Conservation (phyloP, 352 stramenopile genomes). For the Pythium rishiriense region DNA sequence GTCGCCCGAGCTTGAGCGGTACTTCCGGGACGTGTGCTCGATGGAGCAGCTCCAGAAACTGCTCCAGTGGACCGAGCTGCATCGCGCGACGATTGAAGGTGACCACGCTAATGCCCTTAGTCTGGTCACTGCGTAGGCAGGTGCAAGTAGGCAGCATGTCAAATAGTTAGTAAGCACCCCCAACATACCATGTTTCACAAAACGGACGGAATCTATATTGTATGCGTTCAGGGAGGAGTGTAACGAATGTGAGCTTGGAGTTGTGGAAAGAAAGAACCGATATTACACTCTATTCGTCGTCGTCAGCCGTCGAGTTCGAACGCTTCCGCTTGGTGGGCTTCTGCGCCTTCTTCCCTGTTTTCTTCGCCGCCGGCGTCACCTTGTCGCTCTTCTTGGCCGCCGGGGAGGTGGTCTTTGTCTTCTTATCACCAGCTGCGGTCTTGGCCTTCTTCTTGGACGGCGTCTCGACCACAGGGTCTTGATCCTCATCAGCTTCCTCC, state of each 20-base stretch:
- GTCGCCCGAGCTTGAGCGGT: conserved; percentile 63
- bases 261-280: not conserved
- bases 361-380: conserved; percentile 5
- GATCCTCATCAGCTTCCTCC: conserved; percentile 15
- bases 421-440: conserved; percentile 38
- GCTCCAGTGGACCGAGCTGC: conserved; percentile 74
- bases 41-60: conserved; percentile 74
- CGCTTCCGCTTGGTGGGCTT: conserved; percentile 29
- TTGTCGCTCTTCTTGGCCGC: conserved; percentile 2
- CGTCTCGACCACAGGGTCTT: conserved; percentile 10
- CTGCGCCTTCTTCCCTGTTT: conserved; percentile 33
- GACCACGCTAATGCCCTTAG: not conserved
- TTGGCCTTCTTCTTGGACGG: conserved; percentile 31
- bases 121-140: not conserved
- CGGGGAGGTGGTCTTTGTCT: conserved; percentile 14
- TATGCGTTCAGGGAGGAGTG: too few relatives aligned
- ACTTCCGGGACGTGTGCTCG: conserved; percentile 66
- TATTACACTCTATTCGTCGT: conserved; percentile 21
- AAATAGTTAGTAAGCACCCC: not conserved
- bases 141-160: too few relatives aligned
- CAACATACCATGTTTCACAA: not conserved
- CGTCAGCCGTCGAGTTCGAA: conserved; percentile 10
- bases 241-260: too few relatives aligned
- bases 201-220: conserved; percentile 21
- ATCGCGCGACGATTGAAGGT: conserved; percentile 54